Conservation (phyloP, 495 filamentous ascomycete genomes). For the Aspergillus taichungensis region DNA sequence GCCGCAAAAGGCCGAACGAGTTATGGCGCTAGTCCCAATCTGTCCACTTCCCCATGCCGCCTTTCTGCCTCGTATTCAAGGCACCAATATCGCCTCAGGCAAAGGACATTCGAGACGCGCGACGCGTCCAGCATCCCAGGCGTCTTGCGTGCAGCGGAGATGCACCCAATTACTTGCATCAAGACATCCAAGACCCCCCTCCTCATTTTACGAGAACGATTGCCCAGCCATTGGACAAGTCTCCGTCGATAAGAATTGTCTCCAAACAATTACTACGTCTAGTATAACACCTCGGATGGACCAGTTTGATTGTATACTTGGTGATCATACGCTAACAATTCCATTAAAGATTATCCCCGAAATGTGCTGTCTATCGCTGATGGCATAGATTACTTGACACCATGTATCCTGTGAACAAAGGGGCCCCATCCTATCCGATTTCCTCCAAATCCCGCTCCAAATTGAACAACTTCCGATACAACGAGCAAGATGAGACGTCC, state of each 20-base stretch:
- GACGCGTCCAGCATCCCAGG: slow-evolving; percentile 23
- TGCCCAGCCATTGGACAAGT: too few species aligned
- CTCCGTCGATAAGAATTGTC: too few species aligned
- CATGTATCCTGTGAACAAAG: slow-evolving; percentile 20
- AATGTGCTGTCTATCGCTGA: slow-evolving; percentile 6
- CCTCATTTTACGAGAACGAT: too few species aligned
- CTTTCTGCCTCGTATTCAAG: slow-evolving; percentile 18
- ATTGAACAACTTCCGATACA: slow-evolving; percentile 49
- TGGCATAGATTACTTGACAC: slow-evolving; percentile 1
- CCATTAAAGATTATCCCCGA: slow-evolving; percentile 4
- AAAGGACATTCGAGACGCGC: slow-evolving; percentile 20
- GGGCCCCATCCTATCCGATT: slow-evolving; percentile 22
- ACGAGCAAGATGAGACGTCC: slow-evolving; percentile 13
- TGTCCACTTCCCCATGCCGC: slow-evolving; percentile 23
- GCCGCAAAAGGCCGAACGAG: slow-evolving; percentile 39
- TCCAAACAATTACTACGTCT: neutral
- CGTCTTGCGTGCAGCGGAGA: slow-evolving; percentile 14
- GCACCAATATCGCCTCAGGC: slow-evolving; percentile 21
- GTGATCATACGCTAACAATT: slow-evolving; percentile 1
- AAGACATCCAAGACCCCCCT: too few species aligned
- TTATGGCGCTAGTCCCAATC: slow-evolving; percentile 27
- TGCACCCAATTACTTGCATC: neutral
- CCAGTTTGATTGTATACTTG: too few species aligned
- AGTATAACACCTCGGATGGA: neutral
- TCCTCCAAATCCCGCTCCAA: slow-evolving; percentile 50